A percentile compares a stretch with the other conserved stretches of the same genome.
These are phyloP conservation scores for Neurospora cerealis DNA, from an alignment of 495 filamentous ascomycete genomes.

Conservation along the genomic window DNA sequence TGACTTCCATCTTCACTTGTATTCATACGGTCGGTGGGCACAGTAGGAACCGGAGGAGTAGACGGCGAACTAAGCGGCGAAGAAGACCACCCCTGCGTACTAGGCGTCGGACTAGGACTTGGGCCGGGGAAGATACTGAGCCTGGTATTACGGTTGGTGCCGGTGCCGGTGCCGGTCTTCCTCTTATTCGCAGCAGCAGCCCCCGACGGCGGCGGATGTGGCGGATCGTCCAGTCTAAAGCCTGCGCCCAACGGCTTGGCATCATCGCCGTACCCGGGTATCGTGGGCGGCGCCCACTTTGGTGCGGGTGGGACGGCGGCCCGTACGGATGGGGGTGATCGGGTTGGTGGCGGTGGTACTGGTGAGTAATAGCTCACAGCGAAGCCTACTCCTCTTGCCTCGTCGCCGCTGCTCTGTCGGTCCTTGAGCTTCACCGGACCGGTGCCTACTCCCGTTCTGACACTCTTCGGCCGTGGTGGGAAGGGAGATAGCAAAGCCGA, in stretches of 20 bases:
- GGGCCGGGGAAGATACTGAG: background rate
- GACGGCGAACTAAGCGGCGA: background rate
- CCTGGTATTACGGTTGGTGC: background rate
- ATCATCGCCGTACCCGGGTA: background rate
- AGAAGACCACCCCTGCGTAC: background rate
- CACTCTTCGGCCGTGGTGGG: background rate
- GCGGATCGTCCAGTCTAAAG: background rate
- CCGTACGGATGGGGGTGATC: background rate
- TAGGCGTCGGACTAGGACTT: background rate
- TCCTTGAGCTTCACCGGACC: background rate
- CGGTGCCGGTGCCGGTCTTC: background rate
- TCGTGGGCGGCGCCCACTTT: background rate
- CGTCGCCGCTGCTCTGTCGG: background rate
- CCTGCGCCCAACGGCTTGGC: background rate
- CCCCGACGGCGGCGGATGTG: background rate
- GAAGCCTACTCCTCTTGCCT: background rate
- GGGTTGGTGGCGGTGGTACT: background rate
- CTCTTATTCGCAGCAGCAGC: background rate
- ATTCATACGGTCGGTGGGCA: background rate
- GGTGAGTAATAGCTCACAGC: background rate
- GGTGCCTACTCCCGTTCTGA: background rate
- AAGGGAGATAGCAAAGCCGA: background rate
- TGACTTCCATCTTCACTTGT: background rate
- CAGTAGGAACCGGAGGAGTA: background rate
- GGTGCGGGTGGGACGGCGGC: background rate